Evolutionary conservation across 805 yeast species (phyloP), one percentile per base, ranked within the genome.

Genomic region (Zygosaccharomyces lentus): DNA sequence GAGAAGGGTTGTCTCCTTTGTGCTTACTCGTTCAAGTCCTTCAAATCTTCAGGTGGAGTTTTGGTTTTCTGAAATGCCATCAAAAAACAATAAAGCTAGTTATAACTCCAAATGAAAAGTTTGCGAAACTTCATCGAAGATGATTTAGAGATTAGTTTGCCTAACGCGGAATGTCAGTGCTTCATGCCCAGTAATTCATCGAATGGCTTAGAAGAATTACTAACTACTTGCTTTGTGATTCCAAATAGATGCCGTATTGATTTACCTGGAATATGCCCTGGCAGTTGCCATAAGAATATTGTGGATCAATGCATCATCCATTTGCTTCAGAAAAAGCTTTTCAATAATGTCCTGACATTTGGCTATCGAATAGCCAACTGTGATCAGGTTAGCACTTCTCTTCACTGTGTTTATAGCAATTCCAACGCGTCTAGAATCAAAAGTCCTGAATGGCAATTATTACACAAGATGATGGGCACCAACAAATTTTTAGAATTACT

Each of bases 331-430:
- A 39, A 44, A 12, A 52, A 58, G 9, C 62, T 64, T 16, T 53
- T 59, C 2, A 47, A 58, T 2, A 77, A 78, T 56, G 66, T 67
- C 0, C 41, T 81, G 4, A 50, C 66, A 0, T 54, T 57, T 37
- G 85, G 84, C 0, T 77, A 75, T 49, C 53, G 54, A 3, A 61
- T 69, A 37, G 73, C 72, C 0, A 48, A 53, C 2, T 56, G 49
- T 4, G 49, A 55, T 6, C 48, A 65, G 7, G 57, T 67, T 0
- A 53, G 61, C 6, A 57, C 66, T 6, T 47, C 42, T 3, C 51
- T 67, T 36, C 67, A 66, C 37, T 64, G 72, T 29, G 51, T 54
- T 1, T 59, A 66, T 5, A 57, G 64, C 6, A 77, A 72, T 49
- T 62, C 71, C n/a, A 62, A 64, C 19, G 68, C 70, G 2, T 63